Base-by-base conservation (phyloP, 441 rosid genomes). In the Adansonia gregorii region DNA sequence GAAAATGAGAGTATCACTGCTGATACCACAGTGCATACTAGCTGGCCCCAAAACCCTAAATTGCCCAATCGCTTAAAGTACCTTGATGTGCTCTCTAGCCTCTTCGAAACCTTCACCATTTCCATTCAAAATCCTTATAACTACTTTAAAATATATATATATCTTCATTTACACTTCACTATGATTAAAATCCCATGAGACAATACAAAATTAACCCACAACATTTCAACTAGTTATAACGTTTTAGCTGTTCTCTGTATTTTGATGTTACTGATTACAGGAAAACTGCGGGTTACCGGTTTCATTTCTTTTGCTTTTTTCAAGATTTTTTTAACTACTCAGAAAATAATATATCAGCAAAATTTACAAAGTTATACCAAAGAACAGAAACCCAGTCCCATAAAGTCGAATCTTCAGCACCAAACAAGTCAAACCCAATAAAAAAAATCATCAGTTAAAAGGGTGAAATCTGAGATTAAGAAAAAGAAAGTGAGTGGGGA, bases 1-100 rank as follows among this genome's bases (percentile, higher is more conserved):
- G 98, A 93, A 81, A 94, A 97, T 0, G 99, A 91, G 60, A 94
- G 88, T 76, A 97, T 94, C 78, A 86, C 97, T 0, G 98, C 97
- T 1, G 98, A 90, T 3, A 94, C 99, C 11, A 87, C 86, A 0
- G 98, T 88, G 78, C 93, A 92, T 11, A 92, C 89, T 27, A 97
- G 89, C 90, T 97, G 99, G 52, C 97, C 96, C 98, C 98, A 97
- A 82, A 97, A 94, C 77, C 98, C 98, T 64, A 91, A 84, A 87
- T 86, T 86, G n/a, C 98, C 99, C 56, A 97, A 84, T 83, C 97
- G 85, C 90, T 88, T 93, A 83, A 97, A 97, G 81, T 89, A 84
- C 80, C 95, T 92, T 2, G 99, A 87, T 31, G 99, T 97, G 80
- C 80, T 90, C 83, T 90, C 98, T 69, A 97, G 86, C 83, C 98